Conservation (phyloP, 208 protist species). For the Tritrichomonas musculus region DNA sequence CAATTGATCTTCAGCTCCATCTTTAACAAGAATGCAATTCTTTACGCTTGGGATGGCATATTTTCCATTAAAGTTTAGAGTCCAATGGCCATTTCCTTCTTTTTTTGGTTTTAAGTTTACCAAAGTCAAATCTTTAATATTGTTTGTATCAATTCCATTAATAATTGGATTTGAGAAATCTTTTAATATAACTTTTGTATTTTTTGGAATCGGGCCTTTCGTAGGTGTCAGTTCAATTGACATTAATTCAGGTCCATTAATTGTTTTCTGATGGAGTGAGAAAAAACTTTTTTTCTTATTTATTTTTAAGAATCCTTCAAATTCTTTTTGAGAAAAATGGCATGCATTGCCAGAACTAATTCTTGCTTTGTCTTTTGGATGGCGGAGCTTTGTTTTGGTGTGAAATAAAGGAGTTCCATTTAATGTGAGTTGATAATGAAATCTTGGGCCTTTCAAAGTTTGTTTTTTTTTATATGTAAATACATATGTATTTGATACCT, state of each 20-base stretch:
- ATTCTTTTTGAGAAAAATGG: not conserved
- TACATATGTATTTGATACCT: no score
- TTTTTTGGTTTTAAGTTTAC: not conserved
- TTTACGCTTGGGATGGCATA: not conserved
- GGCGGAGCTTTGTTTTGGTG: not conserved
- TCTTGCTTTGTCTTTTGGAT: not conserved
- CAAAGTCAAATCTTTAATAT: not conserved
- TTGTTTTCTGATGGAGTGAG: not conserved
- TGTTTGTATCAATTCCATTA: not conserved
- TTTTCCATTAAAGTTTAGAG: not conserved
- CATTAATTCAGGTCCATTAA: not conserved
- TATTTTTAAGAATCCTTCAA: not conserved
- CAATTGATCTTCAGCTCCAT: no score
- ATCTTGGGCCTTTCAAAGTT: not conserved
- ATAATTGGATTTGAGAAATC: not conserved
- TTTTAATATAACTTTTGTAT: no score
- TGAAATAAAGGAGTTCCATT: not conserved
- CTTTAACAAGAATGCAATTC: slow-evolving; percentile 19
- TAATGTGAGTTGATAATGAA: not conserved
- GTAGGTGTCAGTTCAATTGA: not conserved
- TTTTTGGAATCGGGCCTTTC: no score
- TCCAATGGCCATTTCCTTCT: not conserved
- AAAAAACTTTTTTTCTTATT: not conserved
- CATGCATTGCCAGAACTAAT: not conserved
- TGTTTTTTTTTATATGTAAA: not conserved